Conservation (phyloP, 139 green algal genomes). For the Tetradesmus obliquus region DNA sequence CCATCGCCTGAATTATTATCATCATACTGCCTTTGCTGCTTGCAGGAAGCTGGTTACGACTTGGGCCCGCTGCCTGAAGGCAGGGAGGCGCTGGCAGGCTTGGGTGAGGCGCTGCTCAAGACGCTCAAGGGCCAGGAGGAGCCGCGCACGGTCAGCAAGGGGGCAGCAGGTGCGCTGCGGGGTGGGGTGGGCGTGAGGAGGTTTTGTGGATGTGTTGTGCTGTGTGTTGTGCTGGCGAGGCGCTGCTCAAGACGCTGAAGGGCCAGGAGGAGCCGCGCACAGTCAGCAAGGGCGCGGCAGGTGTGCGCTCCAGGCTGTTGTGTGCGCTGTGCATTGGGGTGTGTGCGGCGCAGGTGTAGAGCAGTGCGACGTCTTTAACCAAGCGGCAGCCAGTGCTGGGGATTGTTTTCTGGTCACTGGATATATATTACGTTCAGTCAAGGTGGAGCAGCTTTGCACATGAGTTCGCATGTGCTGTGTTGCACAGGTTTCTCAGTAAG, state of each 20-base stretch:
- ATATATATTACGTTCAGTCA: no score
- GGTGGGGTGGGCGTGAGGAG: conserved; percentile 35
- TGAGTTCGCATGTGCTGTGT: no score
- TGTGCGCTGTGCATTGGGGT: no score
- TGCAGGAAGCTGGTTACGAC: conserved; percentile 81
- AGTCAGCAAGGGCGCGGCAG: conserved; percentile 62
- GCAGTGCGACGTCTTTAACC: no score
- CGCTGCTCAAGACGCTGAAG: conserved; percentile 70
- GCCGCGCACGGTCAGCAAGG: conserved; percentile 69
- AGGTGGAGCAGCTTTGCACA: no score
- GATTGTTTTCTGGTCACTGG: no score
- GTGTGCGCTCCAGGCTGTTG: conserved; percentile 16
- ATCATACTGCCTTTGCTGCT: neutral
- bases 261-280: conserved; percentile 76
- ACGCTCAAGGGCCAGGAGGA: conserved; percentile 78
- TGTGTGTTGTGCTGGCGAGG: conserved; percentile 65
- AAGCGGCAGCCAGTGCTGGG: no score
- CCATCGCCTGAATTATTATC: no score
- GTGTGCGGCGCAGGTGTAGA: no score
- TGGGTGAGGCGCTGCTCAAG: conserved; percentile 80
- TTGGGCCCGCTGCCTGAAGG: conserved; percentile 65
- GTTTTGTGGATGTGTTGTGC: neutral
- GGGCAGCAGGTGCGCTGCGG: conserved; percentile 35
- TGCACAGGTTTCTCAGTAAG: no score
- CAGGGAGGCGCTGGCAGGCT: conserved; percentile 47